phyloP scores from a whole-genome alignment of 2,329 filamentous ascomycete species.

The Pseudopyrenochaeta lycopersici region DNA sequence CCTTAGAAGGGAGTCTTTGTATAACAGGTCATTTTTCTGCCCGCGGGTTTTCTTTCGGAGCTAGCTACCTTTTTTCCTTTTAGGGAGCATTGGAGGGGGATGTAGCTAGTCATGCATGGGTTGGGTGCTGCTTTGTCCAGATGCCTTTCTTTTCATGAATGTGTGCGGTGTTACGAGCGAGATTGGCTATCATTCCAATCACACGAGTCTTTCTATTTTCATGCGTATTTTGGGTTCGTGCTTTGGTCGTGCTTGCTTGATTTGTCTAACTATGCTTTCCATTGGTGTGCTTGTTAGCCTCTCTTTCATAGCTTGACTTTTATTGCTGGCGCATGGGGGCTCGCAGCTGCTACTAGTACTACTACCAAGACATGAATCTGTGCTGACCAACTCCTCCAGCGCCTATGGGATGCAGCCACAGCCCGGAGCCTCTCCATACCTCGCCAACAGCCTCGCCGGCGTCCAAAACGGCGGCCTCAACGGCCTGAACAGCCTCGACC shows the following conservation, averaged over 20 bases:
- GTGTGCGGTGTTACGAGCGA: slow-evolving; percentile 37
- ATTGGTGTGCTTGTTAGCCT: not conserved
- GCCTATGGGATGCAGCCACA: slow-evolving; percentile 6
- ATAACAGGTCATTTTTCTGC: slow-evolving; percentile 49
- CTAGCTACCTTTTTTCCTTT: slow-evolving; percentile 33
- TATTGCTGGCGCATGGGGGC: slow-evolving; percentile 4
- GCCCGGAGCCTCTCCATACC: slow-evolving; percentile 13
- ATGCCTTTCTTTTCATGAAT: slow-evolving; percentile 39
- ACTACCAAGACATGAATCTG: not conserved
- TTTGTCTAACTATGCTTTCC: slow-evolving; percentile 26
- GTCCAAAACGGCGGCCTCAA: slow-evolving; percentile 18
- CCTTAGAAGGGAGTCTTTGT: slow-evolving; percentile 47
- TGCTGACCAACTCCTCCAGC: not conserved
- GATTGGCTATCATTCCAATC: slow-evolving; percentile 51
- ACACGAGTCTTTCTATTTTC: slow-evolving; percentile 35
- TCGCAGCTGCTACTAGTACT: no score
- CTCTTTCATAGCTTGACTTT: slow-evolving; percentile 4
- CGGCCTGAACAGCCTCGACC: slow-evolving; percentile 8
- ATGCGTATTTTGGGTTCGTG: not conserved
- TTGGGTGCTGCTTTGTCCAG: slow-evolving; percentile 43
- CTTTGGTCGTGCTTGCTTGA: slow-evolving; percentile 31
- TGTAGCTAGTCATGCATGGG: slow-evolving; percentile 49
- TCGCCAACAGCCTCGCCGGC: slow-evolving; percentile 3
- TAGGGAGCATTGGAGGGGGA: slow-evolving; percentile 38
- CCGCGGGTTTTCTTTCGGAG: slow-evolving; percentile 43